These are phyloP conservation scores for Pseudozyma thailandica DNA, from an alignment of 1,284 basidiomycete genomes.

Conservation along the genomic window DNA sequence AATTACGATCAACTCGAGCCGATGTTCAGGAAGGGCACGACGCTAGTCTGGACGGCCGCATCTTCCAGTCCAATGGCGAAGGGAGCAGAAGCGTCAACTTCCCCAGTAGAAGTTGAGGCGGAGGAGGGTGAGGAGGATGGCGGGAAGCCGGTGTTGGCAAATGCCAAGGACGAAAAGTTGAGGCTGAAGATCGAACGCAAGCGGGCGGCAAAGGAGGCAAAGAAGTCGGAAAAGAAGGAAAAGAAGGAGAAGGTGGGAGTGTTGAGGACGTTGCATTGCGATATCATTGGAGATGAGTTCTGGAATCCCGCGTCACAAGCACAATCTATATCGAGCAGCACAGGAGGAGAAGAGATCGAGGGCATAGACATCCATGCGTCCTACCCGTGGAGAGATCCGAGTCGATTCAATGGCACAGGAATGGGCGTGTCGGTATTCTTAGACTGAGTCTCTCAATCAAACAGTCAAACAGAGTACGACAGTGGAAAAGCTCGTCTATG, in stretches of 20 bases:
- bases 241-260: conserved; percentile 31
- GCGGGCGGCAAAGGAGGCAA: conserved; percentile 22
- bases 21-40: conserved; percentile 85
- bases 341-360: conserved; percentile 6
- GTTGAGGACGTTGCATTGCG: conserved; percentile 64
- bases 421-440: conserved; percentile 37
- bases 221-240: conserved; percentile 33
- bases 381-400: conserved; percentile 31
- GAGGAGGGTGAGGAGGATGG: background rate
- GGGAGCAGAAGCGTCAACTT: background rate
- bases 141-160: conserved; percentile 8
- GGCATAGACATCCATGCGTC: conserved; percentile 25
- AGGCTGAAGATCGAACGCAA: conserved; percentile 23
- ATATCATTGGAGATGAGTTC: conserved; percentile 63
- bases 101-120: background rate
- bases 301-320: conserved; percentile 31
- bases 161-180: conserved; percentile 39
- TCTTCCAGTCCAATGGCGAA: background rate
- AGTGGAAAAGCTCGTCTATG: too few species aligned
- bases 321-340: conserved; percentile 4
- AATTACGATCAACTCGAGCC: conserved; percentile 86
- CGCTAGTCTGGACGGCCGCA: conserved; percentile 75
- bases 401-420: conserved; percentile 23
- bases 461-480: too few species aligned
- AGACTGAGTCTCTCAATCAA: conserved; percentile 13